Percentiles rank a stretch among this genome's conserved stretches.
These are phyloP conservation scores for Alternaria consortialis DNA, from an alignment of 2,329 filamentous ascomycete species.

Conservation along the genomic window DNA sequence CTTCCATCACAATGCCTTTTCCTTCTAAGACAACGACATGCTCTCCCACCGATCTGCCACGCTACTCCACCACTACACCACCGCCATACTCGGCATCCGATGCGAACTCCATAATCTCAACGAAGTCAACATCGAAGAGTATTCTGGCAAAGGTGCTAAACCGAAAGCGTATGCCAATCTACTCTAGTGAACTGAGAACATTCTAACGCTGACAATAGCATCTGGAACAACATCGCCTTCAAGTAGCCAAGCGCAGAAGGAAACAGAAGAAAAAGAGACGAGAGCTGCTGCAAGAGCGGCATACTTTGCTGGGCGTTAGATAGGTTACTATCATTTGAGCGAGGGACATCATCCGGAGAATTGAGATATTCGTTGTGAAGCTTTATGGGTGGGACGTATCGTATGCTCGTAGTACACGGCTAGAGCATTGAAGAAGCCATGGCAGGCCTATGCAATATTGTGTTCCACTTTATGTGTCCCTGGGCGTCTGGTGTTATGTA, in stretches of 20 bases:
- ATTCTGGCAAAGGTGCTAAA: conserved; percentile 22
- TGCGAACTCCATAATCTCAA: conserved; percentile 16
- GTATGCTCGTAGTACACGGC: not conserved
- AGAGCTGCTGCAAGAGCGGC: conserved; percentile 21
- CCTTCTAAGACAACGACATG: not conserved
- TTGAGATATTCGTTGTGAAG: not conserved
- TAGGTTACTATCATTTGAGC: no score
- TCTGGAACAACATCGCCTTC: not conserved
- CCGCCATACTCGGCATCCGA: conserved; percentile 23
- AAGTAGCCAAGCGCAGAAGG: conserved; percentile 4
- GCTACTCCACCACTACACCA: conserved; percentile 11
- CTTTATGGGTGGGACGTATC: not conserved
- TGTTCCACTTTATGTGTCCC: not conserved
- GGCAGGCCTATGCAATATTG: not conserved
- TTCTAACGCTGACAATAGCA: not conserved
- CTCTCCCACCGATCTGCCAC: not conserved
- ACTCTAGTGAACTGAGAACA: not conserved
- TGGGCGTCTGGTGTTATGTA: not conserved
- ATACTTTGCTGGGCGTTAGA: conserved; percentile 15
- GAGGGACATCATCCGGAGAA: not conserved
- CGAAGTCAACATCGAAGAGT: conserved; percentile 26
- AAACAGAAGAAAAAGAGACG: conserved; percentile 9
- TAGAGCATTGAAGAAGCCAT: not conserved
- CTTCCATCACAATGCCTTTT: conserved; percentile 10
- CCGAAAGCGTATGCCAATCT: conserved; percentile 18